Evolutionary conservation across 2,329 filamentous ascomycete genomes (phyloP), one percentile per base, ranked within the genome.

Genomic region (Ophiosphaerella herpotricha): DNA sequence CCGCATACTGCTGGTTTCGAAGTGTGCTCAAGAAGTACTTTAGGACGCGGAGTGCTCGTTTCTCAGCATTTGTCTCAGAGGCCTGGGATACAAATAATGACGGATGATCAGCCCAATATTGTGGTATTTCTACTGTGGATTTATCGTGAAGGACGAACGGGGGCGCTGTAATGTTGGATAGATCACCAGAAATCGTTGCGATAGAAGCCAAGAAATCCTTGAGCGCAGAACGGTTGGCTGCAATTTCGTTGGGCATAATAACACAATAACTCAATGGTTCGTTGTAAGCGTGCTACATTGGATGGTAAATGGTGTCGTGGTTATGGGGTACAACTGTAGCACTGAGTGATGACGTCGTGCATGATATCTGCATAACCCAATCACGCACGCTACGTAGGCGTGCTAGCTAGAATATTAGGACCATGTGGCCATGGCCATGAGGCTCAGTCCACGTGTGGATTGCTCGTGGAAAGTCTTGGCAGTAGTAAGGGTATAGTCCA

Each of bases 11-110:
- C 57, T 82, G 78, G 7, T 76, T 74, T 45, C 74, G 75, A 16
- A 80, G 61, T 23, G 74, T 76, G 13, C 74, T 71, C 21, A 81
- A 64, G 53, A 80, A 81, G 70, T 78, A 80, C 55, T 79, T 78
- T 13, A 80, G 64, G 0, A 81, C 75, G 7, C 77, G 70, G 7
- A 81, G 61, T 5, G 76, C 73, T 8, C 79, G 66, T 26, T 71
- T 64, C 18, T 74, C 73, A 0, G 75, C 67, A 31, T 74, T 70
- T 9, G 64, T 43, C 52, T 76, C 76, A 8, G 64, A 56, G 0
- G 77, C 76, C 5, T 78, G 77, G 4, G 75, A 74, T 24, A 76
- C 65, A 57, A 81, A 80, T 0, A 81, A 62, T 7, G 71, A 66
- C 2, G 75, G 75, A 51, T 77, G 72, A 39, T 78, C 75, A 24